phyloP scores from a whole-genome alignment of 2,329 filamentous ascomycete genomes.

The Ascochyta rabiei region DNA sequence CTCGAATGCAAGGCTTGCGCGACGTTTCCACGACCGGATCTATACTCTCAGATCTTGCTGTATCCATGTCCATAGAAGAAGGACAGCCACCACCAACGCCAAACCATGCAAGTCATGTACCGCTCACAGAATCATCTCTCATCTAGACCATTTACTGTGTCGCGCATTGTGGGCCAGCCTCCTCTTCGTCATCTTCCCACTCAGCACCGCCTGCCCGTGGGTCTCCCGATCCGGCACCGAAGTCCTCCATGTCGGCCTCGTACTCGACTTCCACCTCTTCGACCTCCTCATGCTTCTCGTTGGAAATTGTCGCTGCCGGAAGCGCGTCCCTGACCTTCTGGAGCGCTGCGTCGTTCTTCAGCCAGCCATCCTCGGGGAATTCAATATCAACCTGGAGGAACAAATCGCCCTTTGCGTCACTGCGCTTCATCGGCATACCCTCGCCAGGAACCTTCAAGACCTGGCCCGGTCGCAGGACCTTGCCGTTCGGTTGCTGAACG shows the following conservation, averaged over 20 bases:
- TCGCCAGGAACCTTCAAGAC: conserved; percentile 85
- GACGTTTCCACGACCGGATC: conserved; percentile 2
- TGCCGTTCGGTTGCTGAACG: conserved; percentile 72
- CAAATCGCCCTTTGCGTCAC: conserved; percentile 82
- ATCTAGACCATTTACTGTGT: conserved; percentile 62
- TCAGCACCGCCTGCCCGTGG: conserved; percentile 69
- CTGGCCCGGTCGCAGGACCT: conserved; percentile 82
- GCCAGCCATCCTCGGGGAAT: conserved; percentile 88
- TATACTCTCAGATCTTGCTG: neutral
- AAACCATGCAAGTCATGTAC: conserved; percentile 26
- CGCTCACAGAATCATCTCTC: conserved; percentile 20
- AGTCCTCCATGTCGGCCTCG: conserved; percentile 83
- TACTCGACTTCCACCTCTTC: conserved; percentile 89
- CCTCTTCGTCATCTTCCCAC: conserved; percentile 72
- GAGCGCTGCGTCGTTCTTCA: conserved; percentile 70
- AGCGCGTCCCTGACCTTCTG: conserved; percentile 76
- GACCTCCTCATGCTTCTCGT: conserved; percentile 69
- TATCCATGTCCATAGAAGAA: conserved; percentile 11
- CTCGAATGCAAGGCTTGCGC: neutral
- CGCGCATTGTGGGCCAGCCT: conserved; percentile 70
- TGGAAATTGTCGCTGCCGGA: conserved; percentile 62
- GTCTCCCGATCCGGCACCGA: conserved; percentile 74
- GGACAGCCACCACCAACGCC: conserved; percentile 27
- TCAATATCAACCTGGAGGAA: conserved; percentile 85
- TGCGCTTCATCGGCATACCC: conserved; percentile 92